Evolutionary conservation across 306 rosid species (phyloP).

Genomic region (Malus asiatica): DNA sequence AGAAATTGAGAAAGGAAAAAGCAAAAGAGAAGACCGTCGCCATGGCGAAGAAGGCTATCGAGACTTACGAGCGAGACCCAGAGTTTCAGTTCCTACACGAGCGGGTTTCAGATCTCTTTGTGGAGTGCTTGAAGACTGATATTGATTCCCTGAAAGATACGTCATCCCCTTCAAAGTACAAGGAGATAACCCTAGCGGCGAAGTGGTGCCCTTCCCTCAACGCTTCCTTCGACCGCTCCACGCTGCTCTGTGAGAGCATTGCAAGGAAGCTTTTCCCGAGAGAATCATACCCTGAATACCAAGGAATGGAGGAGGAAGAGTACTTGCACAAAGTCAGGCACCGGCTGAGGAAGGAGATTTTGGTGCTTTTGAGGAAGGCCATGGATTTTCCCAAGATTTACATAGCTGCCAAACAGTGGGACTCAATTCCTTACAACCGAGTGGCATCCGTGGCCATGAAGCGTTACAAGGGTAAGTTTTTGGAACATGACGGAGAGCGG

Average conservation of each 20-base stretch:
- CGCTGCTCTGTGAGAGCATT: constrained; percentile 53
- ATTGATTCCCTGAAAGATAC: constrained; percentile 26
- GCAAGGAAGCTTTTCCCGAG: constrained; percentile 51
- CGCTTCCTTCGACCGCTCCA: constrained; percentile 51
- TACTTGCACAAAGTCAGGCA: constrained; percentile 62
- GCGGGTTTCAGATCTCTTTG: constrained; percentile 43
- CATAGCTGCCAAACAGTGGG: constrained; percentile 57
- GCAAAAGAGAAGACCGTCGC: constrained; percentile 30
- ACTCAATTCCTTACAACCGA: constrained; percentile 43
- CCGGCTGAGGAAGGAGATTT: constrained; percentile 52
- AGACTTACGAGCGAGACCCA: constrained; percentile 21
- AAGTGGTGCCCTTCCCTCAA: constrained; percentile 78
- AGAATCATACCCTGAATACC: constrained; percentile 33
- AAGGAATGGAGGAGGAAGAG: constrained; percentile 55
- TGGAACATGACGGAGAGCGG: constrained; percentile 48
- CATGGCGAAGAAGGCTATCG: constrained; percentile 54
- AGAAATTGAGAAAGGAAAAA: constrained; percentile 19
- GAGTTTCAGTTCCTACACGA: constrained; percentile 38
- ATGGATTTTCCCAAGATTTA: constrained; percentile 64
- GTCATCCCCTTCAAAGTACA: not conserved
- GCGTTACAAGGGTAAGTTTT: constrained; percentile 28
- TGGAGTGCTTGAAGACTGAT: constrained; percentile 45
- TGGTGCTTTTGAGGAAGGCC: constrained; percentile 53
- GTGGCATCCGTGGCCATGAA: constrained; percentile 67
- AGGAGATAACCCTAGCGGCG: constrained; percentile 50